Evolutionary conservation across 2,329 filamentous ascomycete species (phyloP).

Genomic region (Fusarium chuoi): DNA sequence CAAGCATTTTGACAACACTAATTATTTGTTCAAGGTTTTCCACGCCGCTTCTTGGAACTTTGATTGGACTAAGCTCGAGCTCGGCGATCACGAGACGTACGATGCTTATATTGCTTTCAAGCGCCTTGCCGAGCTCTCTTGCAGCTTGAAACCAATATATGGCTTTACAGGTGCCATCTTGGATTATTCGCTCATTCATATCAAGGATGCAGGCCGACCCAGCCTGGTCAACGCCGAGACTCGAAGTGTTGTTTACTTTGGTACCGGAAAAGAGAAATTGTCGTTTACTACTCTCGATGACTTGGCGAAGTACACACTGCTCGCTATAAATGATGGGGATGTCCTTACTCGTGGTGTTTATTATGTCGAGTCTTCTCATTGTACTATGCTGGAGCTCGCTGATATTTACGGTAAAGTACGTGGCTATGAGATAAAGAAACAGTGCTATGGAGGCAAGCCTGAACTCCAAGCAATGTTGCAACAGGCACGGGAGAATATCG

Average conservation of each 20-base stretch:
- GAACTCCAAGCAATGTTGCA: slow-evolving; percentile 1
- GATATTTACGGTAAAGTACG: background rate
- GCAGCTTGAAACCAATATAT: background rate
- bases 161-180: background rate
- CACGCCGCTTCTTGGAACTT: slow-evolving; percentile 8
- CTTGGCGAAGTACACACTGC: background rate
- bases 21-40: background rate
- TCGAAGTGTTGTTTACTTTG: background rate
- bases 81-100: slow-evolving; percentile 9
- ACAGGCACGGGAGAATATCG: background rate
- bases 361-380: background rate
- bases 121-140: slow-evolving; percentile 6
- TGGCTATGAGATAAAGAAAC: background rate
- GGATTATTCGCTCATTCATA: slow-evolving; percentile 4
- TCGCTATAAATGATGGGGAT: background rate
- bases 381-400: background rate
- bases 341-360: background rate
- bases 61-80: slow-evolving; percentile 1
- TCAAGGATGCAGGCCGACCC: background rate
- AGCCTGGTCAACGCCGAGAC: background rate
- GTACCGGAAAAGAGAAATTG: background rate
- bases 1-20: background rate
- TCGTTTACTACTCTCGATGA: slow-evolving; percentile 3
- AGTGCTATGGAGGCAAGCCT: background rate
- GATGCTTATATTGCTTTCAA: slow-evolving; percentile 16